Percentiles rank a stretch among this genome's conserved stretches.
These are phyloP conservation scores for Usnea hakonensis DNA, from an alignment of 495 filamentous ascomycete genomes.

Conservation along the genomic window DNA sequence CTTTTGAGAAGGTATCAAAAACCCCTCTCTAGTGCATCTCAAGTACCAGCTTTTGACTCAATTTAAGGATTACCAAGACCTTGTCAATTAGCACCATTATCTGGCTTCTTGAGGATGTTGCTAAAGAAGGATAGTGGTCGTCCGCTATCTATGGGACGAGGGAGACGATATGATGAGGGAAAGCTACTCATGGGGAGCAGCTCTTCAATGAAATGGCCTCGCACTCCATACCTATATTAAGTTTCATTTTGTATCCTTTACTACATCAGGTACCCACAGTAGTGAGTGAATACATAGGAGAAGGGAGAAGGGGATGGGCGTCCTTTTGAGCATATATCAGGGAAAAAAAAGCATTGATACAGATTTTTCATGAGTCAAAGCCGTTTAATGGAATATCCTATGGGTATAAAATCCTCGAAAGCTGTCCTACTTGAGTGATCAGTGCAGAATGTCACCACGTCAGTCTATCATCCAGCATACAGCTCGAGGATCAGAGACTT, in stretches of 20 bases:
- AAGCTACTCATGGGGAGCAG: background rate
- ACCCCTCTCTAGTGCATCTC: background rate
- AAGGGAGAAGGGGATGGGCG: too few relatives aligned
- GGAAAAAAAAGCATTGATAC: too few relatives aligned
- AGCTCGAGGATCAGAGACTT: background rate
- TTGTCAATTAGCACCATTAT: background rate
- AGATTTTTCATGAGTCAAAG: background rate
- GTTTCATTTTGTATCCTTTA: background rate
- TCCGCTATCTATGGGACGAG: background rate
- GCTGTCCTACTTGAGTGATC: background rate
- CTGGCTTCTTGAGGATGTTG: background rate
- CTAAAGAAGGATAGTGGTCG: background rate
- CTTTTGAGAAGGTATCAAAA: background rate
- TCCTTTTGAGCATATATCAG: background rate
- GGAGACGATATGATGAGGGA: background rate
- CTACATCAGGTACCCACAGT: background rate
- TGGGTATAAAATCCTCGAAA: background rate
- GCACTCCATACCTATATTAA: background rate
- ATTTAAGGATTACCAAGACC: too few relatives aligned
- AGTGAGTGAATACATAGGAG: too few relatives aligned
- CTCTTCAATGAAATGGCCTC: background rate
- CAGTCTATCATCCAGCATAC: background rate
- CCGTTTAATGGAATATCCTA: background rate
- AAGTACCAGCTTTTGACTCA: background rate
- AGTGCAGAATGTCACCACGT: background rate